phyloP scores from a whole-genome alignment of 139 green algal genomes.

The Tetraselmis chui region DNA sequence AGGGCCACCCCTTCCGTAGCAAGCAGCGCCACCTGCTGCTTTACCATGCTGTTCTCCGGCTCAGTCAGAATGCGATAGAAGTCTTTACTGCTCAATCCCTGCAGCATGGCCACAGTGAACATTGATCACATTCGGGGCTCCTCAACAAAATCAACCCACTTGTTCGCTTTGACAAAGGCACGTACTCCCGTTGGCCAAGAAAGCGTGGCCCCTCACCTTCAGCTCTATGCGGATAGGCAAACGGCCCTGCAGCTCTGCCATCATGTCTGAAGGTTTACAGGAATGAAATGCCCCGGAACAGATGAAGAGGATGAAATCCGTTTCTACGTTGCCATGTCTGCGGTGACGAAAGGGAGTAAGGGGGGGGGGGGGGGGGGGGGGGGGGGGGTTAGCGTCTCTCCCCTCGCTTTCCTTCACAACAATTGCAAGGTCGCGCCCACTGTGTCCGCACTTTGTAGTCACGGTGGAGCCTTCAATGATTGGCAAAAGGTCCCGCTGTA shows the following conservation, averaged over 20 bases:
- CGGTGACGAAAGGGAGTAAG: neutral
- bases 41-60: constrained; percentile 84
- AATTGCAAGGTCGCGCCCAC: neutral
- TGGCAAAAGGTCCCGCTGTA: constrained; percentile 94
- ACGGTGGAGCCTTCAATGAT: constrained; percentile 89
- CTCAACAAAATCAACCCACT: no score
- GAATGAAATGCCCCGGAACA: constrained; percentile 85
- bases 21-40: constrained; percentile 87
- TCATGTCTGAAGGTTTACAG: constrained; percentile 83
- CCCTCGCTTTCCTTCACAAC: neutral
- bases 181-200: neutral
- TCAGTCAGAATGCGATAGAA: constrained; percentile 80
- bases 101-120: no score
- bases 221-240: constrained; percentile 95
- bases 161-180: neutral
- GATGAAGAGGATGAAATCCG: constrained; percentile 97
- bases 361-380: no score
- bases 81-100: constrained; percentile 47
- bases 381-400: neutral
- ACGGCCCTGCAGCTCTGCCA: constrained; percentile 82
- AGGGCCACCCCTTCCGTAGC: constrained; percentile 84
- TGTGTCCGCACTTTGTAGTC: constrained; percentile 50
- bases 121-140: no score
- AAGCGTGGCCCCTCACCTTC: constrained; percentile 36
- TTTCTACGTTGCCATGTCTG: constrained; percentile 86